A percentile compares a stretch with the other conserved stretches of the same genome.
Conservation (phyloP, 2,329 filamentous ascomycete genomes). For the Hypoxylon rubiginosum region DNA sequence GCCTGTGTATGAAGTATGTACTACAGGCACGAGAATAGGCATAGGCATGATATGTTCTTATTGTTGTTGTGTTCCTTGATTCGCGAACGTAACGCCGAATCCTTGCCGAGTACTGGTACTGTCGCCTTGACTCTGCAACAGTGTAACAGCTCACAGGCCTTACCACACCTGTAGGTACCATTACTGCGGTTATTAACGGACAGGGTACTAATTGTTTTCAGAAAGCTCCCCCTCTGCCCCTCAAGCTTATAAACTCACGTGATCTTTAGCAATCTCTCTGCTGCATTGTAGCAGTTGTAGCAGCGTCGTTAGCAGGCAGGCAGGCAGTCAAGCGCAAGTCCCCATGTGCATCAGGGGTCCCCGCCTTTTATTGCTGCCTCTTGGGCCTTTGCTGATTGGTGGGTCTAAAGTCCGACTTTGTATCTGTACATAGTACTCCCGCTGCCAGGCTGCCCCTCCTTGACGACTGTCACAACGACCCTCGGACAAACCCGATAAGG, state of each 20-base stretch:
- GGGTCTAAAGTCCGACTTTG: conserved; percentile 26
- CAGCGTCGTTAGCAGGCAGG: background rate
- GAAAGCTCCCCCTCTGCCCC: background rate
- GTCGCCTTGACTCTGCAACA: conserved; percentile 15
- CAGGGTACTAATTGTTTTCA: conserved; percentile 1
- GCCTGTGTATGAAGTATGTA: background rate
- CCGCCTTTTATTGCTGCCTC: conserved; percentile 24
- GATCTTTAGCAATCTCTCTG: background rate
- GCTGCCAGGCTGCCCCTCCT: conserved; percentile 18
- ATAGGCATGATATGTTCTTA: background rate
- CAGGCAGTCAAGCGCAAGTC: too few species aligned
- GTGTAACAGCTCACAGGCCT: conserved; percentile 15
- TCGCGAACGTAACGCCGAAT: conserved; percentile 2
- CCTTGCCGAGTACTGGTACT: conserved; percentile 11
- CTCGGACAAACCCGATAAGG: conserved; percentile 19
- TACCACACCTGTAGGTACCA: conserved; percentile 12
- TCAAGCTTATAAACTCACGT: background rate
- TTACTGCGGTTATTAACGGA: conserved; percentile 27
- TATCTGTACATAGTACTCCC: background rate
- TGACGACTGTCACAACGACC: too few species aligned
- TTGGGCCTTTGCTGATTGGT: conserved; percentile 29
- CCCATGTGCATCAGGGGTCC: conserved; percentile 34
- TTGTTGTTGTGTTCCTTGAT: background rate
- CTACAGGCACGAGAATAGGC: background rate
- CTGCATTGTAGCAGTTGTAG: background rate